These are phyloP conservation scores for Primulina huaijiensis DNA, from an alignment of 257 asterid genomes.

Conservation along the genomic window DNA sequence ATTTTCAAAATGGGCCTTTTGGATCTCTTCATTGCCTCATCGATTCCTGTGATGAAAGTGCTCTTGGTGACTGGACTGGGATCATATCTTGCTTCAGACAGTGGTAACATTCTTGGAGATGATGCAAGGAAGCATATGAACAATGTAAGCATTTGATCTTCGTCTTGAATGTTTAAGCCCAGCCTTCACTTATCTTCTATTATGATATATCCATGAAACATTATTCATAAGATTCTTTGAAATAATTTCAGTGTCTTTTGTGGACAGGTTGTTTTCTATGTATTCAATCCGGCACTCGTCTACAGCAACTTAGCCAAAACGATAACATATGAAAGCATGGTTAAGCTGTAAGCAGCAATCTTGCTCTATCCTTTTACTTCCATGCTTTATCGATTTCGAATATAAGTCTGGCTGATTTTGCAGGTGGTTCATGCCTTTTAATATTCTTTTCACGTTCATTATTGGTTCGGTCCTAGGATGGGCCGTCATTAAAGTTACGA, in stretches of 20 bases:
- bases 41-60: constrained; percentile 77
- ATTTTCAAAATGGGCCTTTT: constrained; percentile 49
- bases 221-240: not conserved
- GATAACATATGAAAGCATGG: constrained; percentile 71
- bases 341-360: constrained; percentile 51
- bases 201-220: not conserved
- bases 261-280: constrained; percentile 65
- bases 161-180: not conserved
- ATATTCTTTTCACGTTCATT: constrained; percentile 71
- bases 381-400: not conserved
- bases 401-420: constrained; percentile 23
- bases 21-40: constrained; percentile 66
- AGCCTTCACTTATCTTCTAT: not conserved
- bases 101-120: constrained; percentile 51
- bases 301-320: constrained; percentile 80
- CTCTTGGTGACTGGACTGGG: constrained; percentile 80
- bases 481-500: constrained; percentile 60
- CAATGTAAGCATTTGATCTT: constrained; percentile 40
- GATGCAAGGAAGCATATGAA: constrained; percentile 86
- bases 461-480: constrained; percentile 81
- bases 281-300: constrained; percentile 77
- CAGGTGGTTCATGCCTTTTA: constrained; percentile 97
- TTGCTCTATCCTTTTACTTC: not conserved
- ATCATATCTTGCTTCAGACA: constrained; percentile 60
- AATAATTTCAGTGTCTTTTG: constrained; percentile 18